Evolutionary conservation across 2,329 filamentous ascomycete genomes (phyloP), one percentile per base, ranked within the genome.

Genomic region (Sporothrix pallida): DNA sequence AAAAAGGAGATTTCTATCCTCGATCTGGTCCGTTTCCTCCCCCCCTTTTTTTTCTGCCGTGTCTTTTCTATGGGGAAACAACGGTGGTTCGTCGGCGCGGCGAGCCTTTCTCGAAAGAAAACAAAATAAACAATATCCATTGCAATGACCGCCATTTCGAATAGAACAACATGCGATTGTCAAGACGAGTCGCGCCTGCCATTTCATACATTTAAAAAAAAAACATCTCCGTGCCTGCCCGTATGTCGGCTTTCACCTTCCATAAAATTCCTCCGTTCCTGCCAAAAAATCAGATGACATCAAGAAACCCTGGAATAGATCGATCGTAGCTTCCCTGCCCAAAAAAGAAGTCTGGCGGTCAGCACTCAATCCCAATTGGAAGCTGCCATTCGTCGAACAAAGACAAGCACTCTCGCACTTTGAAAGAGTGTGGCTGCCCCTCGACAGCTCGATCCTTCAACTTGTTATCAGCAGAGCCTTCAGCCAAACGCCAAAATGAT

Each of bases 61-160:
- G 31, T 37, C 31, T 37, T 37, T 37, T 37, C 31, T 37, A 37
- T 7, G 31, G 31, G 31, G 31, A 37, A 37, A 68, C 31, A 63
- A 44, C 2, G 8, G 10, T 44, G 26, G 15, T 70, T 70, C n/a
- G 12, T 62, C 52, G 69, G 26, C 69, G 13, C 37, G 37, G 31
- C 31, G 7, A 37, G 31, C 31, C 31, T 37, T 37, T 37, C 31
- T 15, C 54, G 42, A 54, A 20, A n/a, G 42, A 56, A 13, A 48
- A 31, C 20, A 12, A 56, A 68, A 52, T 6, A 7, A 52, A 17
- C n/a, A 42, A n/a, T 26, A 62, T 71, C 69, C 42, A 71, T 58
- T 63, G 56, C 37, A 50, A n/a, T 46, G 20, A 15, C 46, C 52
- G 23, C 56, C 23, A 63, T 71, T 71, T 50, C 56, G 44, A 63